Base-by-base conservation (phyloP, 2,329 filamentous ascomycete genomes). In the Pestalotiopsis sp. region DNA sequence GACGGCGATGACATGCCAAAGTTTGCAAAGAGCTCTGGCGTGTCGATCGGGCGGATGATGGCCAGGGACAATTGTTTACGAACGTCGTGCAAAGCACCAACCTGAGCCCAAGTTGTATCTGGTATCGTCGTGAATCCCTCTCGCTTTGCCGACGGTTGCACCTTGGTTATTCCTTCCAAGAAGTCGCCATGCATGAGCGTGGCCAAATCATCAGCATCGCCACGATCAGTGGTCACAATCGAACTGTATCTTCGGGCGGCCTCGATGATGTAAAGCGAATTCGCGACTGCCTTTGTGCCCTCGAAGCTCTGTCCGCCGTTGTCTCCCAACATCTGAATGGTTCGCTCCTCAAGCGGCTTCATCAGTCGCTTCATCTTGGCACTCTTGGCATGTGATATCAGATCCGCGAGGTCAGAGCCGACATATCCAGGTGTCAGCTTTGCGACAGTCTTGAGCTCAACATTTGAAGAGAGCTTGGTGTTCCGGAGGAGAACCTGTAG, bases 61-160 rank as follows among this genome's bases (percentile, higher is more conserved):
- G 94, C 94, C 76, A 91, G 90, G 74, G 92, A 86, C 5, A 99
- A 90, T 77, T 96, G 91, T 69, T 94, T 88, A 49, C 95, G 93
- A 4, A 97, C 90, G n/a, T 85, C 85, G 59, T 89, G 83, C 14
- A 99, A 87, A 6, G 95, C 95, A 69, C 96, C 96, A 66, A 99
- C 94, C 76, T 98, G 92, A 61, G 90, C 86, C 94, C 96, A 99
- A 0, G 94, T 97, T 4, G 96, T 95, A 77, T 95, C 91, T 7
- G 96, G 96, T 59, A 98, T 94, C 0, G 94, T 96, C 13, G 94
- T 94, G 80, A 99, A 99, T 61, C 96, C 96, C 82, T 99, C 95
- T 64, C 94, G 91, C 79, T 95, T 95, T 5, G 92, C 92, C 1
- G 94, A 95, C 31, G 94, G 90, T 77, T 94, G 88, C 71, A 97